Base-by-base conservation (phyloP, 169 alveolate species). In the Eimeria acervulina region DNA sequence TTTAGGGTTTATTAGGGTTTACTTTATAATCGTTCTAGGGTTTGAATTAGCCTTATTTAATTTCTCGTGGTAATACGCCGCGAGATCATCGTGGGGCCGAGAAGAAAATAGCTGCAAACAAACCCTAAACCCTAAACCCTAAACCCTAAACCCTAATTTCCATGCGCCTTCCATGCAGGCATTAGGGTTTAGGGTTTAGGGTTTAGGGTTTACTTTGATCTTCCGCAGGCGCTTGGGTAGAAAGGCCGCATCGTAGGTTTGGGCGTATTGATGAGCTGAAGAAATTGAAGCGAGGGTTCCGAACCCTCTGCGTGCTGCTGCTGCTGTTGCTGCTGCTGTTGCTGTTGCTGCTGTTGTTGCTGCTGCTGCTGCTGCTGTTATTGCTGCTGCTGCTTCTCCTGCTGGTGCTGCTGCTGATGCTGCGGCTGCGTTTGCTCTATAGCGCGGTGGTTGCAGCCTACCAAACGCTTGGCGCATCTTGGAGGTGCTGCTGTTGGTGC, bases 1-100 rank as follows among this genome's bases (percentile, higher is more conserved):
- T 70, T 70, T 70, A 70, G 44, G 81, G 81, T 70, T 70, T 70
- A 19, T 28, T 38, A 38, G 72, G 40, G 28, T 78, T 31, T 44
- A 91, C 95, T 91, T 91, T 90, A 91, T 76, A 28, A 91, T 47
- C 5, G 95, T 52, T 44, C 95, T 55, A n/a, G 95, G 95, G 63
- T 91, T 91, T 19, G 92, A 76, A 51, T 91, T 66, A 3, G 95
- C 95, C 31, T 52, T 31, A 83, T 91, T 68, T 23, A 91, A 81
- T n/a, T 38, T 76, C 95, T 91, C 84, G 70, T 91, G 95, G 36
- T 36, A 91, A 55, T 74, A 44, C 36, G 74, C 38, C 13, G 90
- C 61, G 59, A 90, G 33, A 7, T 51, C 63, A 33, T 70, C 55
- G 61, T 55, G 55, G 12, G 88, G 88, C 7, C 55, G 88, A 2